phyloP scores from a whole-genome alignment of 192 early-diverging fungal genomes.

The Linnemannia schmuckeri region DNA sequence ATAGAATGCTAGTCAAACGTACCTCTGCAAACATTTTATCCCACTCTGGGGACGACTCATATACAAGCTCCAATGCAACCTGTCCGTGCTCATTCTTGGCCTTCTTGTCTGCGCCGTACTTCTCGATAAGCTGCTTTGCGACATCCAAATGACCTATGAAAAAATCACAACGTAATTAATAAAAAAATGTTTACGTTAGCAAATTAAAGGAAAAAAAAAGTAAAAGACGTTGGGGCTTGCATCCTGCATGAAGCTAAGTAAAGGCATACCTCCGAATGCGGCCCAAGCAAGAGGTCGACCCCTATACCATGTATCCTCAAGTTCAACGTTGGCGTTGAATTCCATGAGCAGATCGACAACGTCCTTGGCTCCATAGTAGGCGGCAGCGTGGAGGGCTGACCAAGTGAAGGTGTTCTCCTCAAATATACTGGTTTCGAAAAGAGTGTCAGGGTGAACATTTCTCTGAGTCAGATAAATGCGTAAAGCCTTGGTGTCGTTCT shows the following conservation, averaged over 20 bases:
- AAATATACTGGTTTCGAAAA: slow-evolving; percentile 46
- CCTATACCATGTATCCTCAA: slow-evolving; percentile 87
- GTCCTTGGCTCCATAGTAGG: slow-evolving; percentile 82
- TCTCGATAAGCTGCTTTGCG: slow-evolving; percentile 79
- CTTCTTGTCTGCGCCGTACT: slow-evolving; percentile 80
- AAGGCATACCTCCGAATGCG: slow-evolving; percentile 74
- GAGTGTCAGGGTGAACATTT: slow-evolving; percentile 42
- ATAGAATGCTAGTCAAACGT: not conserved
- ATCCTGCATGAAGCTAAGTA: not conserved
- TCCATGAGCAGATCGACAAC: slow-evolving; percentile 77
- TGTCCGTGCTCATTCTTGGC: slow-evolving; percentile 84
- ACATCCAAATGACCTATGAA: slow-evolving; percentile 70
- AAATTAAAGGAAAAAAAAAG: not conserved
- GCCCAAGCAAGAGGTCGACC: slow-evolving; percentile 93
- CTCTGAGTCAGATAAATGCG: slow-evolving; percentile 30
- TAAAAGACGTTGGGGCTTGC: not conserved
- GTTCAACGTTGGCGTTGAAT: slow-evolving; percentile 82
- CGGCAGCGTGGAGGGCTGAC: slow-evolving; percentile 88
- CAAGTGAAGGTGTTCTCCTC: slow-evolving; percentile 79
- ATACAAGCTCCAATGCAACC: slow-evolving; percentile 83
- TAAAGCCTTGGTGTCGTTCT: slow-evolving; percentile 43
- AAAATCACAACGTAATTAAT: not conserved
- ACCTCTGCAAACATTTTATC: slow-evolving; percentile 61
- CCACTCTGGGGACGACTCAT: slow-evolving; percentile 73
- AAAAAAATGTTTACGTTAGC: not conserved